A percentile compares a stretch with the other conserved stretches of the same genome.
Evolutionary conservation across 768 basidiomycete species (phyloP).

Genomic region (Lanmaoa rubissima): DNA sequence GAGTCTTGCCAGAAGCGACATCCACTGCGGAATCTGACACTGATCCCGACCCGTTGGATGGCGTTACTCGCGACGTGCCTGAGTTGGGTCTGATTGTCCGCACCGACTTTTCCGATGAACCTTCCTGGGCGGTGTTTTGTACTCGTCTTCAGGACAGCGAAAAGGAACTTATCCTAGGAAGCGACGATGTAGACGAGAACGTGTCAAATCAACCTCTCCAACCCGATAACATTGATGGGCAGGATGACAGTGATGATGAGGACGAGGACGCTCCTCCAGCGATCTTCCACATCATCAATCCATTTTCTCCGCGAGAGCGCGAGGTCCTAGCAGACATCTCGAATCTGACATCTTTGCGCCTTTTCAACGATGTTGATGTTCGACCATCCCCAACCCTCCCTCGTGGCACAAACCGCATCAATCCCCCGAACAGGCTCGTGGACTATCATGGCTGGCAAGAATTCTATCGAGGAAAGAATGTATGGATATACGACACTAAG

Average conservation of each 20-base stretch:
- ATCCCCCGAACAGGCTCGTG: slow-evolving; percentile 55
- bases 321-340: slow-evolving; percentile 48
- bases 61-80: slow-evolving; percentile 40
- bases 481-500: slow-evolving; percentile 74
- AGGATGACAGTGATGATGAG: slow-evolving; percentile 24
- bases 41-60: slow-evolving; percentile 59
- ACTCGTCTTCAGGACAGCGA: slow-evolving; percentile 52
- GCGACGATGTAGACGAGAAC: slow-evolving; percentile 26
- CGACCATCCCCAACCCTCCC: slow-evolving; percentile 50
- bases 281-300: slow-evolving; percentile 54
- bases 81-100: slow-evolving; percentile 67
- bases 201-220: slow-evolving; percentile 16
- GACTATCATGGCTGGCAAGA: slow-evolving; percentile 71
- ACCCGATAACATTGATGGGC: slow-evolving; percentile 20
- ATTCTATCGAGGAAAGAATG: slow-evolving; percentile 59
- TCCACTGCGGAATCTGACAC: slow-evolving; percentile 24
- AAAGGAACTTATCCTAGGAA: slow-evolving; percentile 44
- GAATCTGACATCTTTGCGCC: slow-evolving; percentile 62
- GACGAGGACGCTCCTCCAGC: slow-evolving; percentile 36
- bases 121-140: slow-evolving; percentile 60
- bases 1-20: slow-evolving; percentile 10
- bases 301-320: slow-evolving; percentile 41
- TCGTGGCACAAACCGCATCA: slow-evolving; percentile 43
- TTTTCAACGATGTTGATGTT: slow-evolving; percentile 71
- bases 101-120: slow-evolving; percentile 68